These are phyloP conservation scores for Colletotrichum siamense DNA, from an alignment of 2,329 filamentous ascomycete genomes.

Conservation along the genomic window DNA sequence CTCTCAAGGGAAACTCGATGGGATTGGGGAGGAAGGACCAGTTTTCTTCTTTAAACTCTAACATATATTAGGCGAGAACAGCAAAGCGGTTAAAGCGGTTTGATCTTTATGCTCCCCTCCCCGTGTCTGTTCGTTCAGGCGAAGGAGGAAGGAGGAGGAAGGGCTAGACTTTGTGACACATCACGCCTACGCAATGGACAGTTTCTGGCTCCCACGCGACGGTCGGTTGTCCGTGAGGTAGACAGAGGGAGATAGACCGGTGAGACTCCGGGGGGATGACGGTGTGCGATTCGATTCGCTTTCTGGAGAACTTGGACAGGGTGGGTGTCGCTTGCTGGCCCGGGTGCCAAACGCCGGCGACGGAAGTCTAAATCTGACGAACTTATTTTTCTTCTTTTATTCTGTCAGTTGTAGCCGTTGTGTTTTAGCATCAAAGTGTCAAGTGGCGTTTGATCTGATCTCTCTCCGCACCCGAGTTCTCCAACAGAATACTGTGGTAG, in stretches of 20 bases:
- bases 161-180: background rate
- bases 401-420: background rate
- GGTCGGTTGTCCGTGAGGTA: background rate
- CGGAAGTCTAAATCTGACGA: background rate
- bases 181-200: background rate
- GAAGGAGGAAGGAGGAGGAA: background rate
- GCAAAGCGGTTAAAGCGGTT: background rate
- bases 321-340: background rate
- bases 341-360: background rate
- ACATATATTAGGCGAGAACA: background rate
- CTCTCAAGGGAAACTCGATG: background rate
- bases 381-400: background rate
- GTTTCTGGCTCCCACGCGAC: background rate
- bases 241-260: background rate
- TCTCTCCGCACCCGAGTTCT: background rate
- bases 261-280: background rate
- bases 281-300: background rate
- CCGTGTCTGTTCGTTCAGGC: background rate
- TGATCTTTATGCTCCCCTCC: background rate
- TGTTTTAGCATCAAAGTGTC: background rate
- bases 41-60: background rate
- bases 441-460: conserved; percentile 1
- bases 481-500: background rate
- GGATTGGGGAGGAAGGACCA: background rate
- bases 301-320: background rate